Base-by-base conservation (phyloP, 441 rosid species). In the Corymbia calophylla region DNA sequence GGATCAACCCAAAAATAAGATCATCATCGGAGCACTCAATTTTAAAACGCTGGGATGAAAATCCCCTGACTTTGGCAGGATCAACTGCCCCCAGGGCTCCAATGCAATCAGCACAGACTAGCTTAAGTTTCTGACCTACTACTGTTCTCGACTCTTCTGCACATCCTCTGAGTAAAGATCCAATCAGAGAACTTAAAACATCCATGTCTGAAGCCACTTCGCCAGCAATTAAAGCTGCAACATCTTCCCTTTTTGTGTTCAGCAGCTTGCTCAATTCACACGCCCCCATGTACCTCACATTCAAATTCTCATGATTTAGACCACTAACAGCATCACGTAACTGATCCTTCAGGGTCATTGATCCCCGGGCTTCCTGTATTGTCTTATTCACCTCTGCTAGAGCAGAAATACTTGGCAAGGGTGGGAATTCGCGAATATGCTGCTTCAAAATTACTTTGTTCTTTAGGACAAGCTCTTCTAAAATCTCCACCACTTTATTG, bases 11-110 rank as follows among this genome's bases (percentile, higher is more conserved):
- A 94, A 96, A 98, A 87, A 98, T 98, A 70, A 98, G 99, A 94
- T 98, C 99, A 95, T 98, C 99, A 92, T 97, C 99, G 51, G 99
- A 97, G 93, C 99, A 98, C 89, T 98, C 98, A 93, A 98, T 98
- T 94, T 97, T 97, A 93, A 98, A 98, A 88, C 99, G 98, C 90
- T 93, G 94, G 91, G 95, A 96, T 88, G 99, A 92, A 91, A 93
- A 91, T 87, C 93, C 97, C 93, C 92, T 96, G 88, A 98, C 95
- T 94, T 98, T 98, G 90, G 99, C 99, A 90, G 99, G 99, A 93
- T 98, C 99, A 93, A 98, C 96, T 35, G 99, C 99, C 93, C 99
- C 99, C 85, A 98, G 91, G 89, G 99, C 98, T 91, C 99, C 99
- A 87, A 98, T 96, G 95, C 99, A 97, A 93, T 97, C 98, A 86